These are phyloP conservation scores for Lodderomyces metapsilosis DNA, from an alignment of 1,139 yeast species.

Conservation along the genomic window DNA sequence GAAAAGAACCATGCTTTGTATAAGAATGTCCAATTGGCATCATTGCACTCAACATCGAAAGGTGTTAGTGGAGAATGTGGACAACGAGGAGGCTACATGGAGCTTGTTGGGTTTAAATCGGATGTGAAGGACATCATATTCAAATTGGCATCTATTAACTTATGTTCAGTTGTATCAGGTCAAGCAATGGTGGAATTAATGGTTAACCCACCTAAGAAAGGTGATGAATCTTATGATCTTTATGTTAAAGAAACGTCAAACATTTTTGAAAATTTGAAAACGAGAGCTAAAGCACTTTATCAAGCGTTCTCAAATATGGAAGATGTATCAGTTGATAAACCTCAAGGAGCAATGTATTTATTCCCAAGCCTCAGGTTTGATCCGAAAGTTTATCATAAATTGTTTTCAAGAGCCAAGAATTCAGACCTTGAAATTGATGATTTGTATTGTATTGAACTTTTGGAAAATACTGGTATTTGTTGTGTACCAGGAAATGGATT, in stretches of 20 bases:
- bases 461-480: conserved; percentile 92
- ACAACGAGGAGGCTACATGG: conserved; percentile 99
- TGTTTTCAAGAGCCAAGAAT: conserved; percentile 58
- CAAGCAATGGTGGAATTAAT: conserved; percentile 89
- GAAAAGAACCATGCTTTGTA: conserved; percentile 52
- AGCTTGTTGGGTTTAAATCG: conserved; percentile 72
- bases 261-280: conserved; percentile 60
- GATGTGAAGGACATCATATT: conserved; percentile 70
- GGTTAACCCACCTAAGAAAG: conserved; percentile 84
- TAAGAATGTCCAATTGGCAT: conserved; percentile 80
- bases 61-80: conserved; percentile 99
- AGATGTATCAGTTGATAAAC: conserved; percentile 80
- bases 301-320: conserved; percentile 73
- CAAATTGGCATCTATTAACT: conserved; percentile 84
- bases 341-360: conserved; percentile 96
- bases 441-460: conserved; percentile 76
- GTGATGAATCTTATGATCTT: conserved; percentile 70
- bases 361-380: conserved; percentile 78
- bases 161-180: conserved; percentile 93
- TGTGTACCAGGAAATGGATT: conserved; percentile 97
- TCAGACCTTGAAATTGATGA: conserved; percentile 70
- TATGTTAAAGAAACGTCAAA: conserved; percentile 60
- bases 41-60: conserved; percentile 92
- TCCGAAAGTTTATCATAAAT: conserved; percentile 42
- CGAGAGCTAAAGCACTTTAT: conserved; percentile 64